Percentiles rank a stretch among this genome's conserved stretches.
Conservation (phyloP, 202 grass and related monocot species). For the Zoysia matrella region DNA sequence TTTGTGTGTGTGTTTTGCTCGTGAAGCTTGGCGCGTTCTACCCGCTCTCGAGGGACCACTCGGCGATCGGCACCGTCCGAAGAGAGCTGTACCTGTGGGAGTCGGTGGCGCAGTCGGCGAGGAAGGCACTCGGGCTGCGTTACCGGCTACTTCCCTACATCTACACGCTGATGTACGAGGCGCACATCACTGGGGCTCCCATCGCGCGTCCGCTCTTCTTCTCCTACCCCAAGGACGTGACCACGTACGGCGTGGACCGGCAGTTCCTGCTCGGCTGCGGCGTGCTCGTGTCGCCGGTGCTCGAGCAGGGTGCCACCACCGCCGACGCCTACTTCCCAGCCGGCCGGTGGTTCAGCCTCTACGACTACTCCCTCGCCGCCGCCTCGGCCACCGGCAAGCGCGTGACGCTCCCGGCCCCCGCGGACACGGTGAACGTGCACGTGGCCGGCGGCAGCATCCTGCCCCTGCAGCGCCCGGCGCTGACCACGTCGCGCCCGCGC, state of each 20-base stretch:
- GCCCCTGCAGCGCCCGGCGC: constrained; percentile 52
- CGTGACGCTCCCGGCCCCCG: constrained; percentile 55
- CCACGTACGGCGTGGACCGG: constrained; percentile 56
- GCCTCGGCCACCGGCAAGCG: constrained; percentile 11
- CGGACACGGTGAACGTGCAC: constrained; percentile 73
- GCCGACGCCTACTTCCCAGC: constrained; percentile 74
- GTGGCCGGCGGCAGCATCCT: constrained; percentile 65
- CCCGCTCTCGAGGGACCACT: constrained; percentile 83
- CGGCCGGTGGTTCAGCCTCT: constrained; percentile 75
- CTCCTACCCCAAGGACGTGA: constrained; percentile 63
- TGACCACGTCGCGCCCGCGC: constrained; percentile 51
- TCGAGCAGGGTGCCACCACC: constrained; percentile 29
- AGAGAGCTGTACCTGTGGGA: constrained; percentile 82
- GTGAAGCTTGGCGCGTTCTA: constrained; percentile 89
- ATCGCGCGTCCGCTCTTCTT: constrained; percentile 92
- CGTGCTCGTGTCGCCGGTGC: constrained; percentile 76
- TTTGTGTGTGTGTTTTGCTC: background rate
- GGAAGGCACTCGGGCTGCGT: constrained; percentile 70
- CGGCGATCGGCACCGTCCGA: constrained; percentile 48
- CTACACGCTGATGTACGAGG: constrained; percentile 86
- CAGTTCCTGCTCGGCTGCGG: constrained; percentile 74
- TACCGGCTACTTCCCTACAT: constrained; percentile 70
- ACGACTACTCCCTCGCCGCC: constrained; percentile 43
- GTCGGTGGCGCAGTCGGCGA: constrained; percentile 60
- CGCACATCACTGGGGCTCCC: constrained; percentile 65